Percentiles rank a stretch among this genome's conserved stretches.
These are phyloP conservation scores for Xanthoconium stramineum DNA, from an alignment of 768 basidiomycete species.

Conservation along the genomic window DNA sequence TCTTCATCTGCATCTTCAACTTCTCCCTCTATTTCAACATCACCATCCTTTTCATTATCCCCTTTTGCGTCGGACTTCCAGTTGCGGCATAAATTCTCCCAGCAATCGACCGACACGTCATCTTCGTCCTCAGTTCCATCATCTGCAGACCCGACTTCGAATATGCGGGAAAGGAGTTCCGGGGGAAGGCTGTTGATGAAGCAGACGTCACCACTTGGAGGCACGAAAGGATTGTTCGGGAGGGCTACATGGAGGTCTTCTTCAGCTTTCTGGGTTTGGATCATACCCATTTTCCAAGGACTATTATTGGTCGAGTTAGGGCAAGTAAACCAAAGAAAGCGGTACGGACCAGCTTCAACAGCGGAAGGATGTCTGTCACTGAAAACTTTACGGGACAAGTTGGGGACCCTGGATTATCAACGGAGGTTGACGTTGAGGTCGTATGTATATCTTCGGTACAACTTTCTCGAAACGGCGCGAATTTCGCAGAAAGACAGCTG, in stretches of 20 bases:
- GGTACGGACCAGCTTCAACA: neutral
- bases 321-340: neutral
- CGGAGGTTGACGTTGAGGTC: too few species aligned
- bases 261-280: neutral
- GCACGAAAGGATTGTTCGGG: slow-evolving; percentile 46
- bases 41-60: slow-evolving; percentile 10
- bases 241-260: slow-evolving; percentile 25
- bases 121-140: slow-evolving; percentile 35
- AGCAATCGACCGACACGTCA: slow-evolving; percentile 10
- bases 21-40: neutral
- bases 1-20: neutral
- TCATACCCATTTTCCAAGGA: neutral
- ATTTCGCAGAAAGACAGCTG: neutral
- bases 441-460: too few species aligned
- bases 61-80: slow-evolving; percentile 39
- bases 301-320: neutral
- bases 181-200: slow-evolving; percentile 52
- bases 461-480: too few species aligned
- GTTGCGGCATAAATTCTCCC: slow-evolving; percentile 1
- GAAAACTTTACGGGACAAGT: too few species aligned
- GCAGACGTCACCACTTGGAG: slow-evolving; percentile 40
- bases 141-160: slow-evolving; percentile 44
- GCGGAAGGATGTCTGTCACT: neutral
- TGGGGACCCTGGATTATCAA: too few species aligned
- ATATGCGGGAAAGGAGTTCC: slow-evolving; percentile 57